phyloP scores from a whole-genome alignment of 805 yeast genomes.

The Cyberlindnera misumaiensis region DNA sequence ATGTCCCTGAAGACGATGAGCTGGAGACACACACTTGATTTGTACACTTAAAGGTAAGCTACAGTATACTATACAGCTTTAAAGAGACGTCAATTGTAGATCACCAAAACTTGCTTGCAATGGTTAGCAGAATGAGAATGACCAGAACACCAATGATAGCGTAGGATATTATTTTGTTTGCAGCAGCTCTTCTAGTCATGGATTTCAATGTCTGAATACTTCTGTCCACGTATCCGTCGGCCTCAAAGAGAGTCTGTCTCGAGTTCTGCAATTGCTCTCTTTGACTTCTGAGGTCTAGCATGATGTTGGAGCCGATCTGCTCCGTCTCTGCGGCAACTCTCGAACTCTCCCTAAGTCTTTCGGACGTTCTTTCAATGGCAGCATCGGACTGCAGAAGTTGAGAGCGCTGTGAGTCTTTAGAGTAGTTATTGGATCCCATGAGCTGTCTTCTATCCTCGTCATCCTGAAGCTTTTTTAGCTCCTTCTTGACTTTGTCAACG shows the following conservation, averaged over 20 bases:
- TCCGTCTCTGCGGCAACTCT: conserved; percentile 92
- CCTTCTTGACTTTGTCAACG: conserved; percentile 50
- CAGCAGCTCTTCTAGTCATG: conserved; percentile 90
- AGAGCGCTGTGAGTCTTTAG: conserved; percentile 64
- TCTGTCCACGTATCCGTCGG: conserved; percentile 89
- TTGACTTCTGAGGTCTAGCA: conserved; percentile 84
- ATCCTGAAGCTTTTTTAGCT: conserved; percentile 53
- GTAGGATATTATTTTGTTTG: conserved; percentile 83
- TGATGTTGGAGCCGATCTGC: conserved; percentile 80
- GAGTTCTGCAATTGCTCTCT: conserved; percentile 87
- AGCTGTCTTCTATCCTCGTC: conserved; percentile 65
- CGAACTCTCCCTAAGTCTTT: conserved; percentile 80
- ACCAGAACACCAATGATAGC: conserved; percentile 87
- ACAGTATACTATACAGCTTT: not conserved
- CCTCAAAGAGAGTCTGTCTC: conserved; percentile 79
- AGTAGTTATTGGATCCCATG: conserved; percentile 45
- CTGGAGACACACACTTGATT: conserved; percentile 39
- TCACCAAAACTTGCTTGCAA: conserved; percentile 57
- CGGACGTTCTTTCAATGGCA: conserved; percentile 73
- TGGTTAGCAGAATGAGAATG: conserved; percentile 70
- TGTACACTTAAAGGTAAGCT: not conserved
- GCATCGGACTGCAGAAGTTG: conserved; percentile 73
- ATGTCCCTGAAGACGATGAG: conserved; percentile 43
- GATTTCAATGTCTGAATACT: conserved; percentile 78
- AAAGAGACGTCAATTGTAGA: not conserved